Conservation (phyloP, 1,284 basidiomycete species). For the Bjerkandera adusta region DNA sequence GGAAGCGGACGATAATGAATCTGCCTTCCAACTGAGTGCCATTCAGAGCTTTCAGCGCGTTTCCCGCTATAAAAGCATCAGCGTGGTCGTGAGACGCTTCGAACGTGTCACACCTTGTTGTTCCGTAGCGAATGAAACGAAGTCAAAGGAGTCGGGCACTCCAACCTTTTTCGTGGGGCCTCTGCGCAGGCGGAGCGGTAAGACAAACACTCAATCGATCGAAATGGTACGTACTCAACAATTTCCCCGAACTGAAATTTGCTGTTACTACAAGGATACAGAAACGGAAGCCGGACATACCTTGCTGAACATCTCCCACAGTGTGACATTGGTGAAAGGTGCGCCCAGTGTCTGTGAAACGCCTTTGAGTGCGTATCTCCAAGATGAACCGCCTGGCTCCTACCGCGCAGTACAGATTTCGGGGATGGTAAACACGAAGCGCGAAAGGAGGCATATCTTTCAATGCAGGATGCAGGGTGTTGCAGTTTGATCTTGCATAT, state of each 20-base stretch:
- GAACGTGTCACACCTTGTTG: not conserved
- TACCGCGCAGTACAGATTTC: constrained; percentile 3
- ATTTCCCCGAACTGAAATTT: not conserved
- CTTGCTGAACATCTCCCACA: not conserved
- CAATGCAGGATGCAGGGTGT: not conserved
- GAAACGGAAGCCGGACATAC: not conserved
- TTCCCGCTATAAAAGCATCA: not conserved
- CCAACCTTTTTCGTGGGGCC: not conserved
- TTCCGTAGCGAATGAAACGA: not conserved
- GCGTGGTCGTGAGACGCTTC: not conserved
- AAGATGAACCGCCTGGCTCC: not conserved
- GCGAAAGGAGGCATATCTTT: not conserved
- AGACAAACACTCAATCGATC: not conserved
- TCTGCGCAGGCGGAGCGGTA: not conserved
- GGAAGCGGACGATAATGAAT: constrained; percentile 3
- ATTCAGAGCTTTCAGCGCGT: constrained; percentile 3
- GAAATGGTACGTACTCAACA: not conserved
- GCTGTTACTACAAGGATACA: not conserved
- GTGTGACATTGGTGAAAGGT: not conserved
- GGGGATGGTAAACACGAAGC: constrained; percentile 2
- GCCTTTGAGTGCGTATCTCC: not conserved
- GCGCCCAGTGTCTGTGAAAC: constrained; percentile 1
- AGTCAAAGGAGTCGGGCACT: not conserved
- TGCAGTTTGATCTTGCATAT: not conserved
- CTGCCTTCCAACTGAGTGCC: not conserved